Conservation (phyloP, 768 basidiomycete genomes). For the Mycena filopes region DNA sequence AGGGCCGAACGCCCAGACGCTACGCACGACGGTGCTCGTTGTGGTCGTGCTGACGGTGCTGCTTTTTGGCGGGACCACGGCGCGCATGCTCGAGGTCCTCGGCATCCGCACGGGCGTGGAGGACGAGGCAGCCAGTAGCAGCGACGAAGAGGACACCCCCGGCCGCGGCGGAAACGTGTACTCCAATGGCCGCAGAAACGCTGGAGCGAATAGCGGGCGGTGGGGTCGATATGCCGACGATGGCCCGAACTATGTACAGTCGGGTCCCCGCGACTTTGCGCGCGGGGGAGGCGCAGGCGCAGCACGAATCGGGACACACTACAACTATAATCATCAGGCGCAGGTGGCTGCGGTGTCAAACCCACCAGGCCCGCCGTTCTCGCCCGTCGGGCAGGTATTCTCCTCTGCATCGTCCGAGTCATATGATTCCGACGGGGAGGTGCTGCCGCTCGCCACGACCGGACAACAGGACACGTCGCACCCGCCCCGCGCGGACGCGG, state of each 20-base stretch:
- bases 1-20: conserved; percentile 90
- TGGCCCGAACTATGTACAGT: conserved; percentile 50
- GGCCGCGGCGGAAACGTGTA: conserved; percentile 44
- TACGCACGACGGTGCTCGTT: conserved; percentile 93
- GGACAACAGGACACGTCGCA: conserved; percentile 39
- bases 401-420: conserved; percentile 82
- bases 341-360: background rate
- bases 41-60: conserved; percentile 96
- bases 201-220: conserved; percentile 42
- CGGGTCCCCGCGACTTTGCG: conserved; percentile 37
- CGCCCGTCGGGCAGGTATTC: conserved; percentile 54
- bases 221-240: conserved; percentile 60
- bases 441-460: conserved; percentile 78
- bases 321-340: conserved; percentile 74
- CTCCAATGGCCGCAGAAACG: conserved; percentile 44
- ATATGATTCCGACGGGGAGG: conserved; percentile 83
- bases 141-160: conserved; percentile 62
- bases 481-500: conserved; percentile 35
- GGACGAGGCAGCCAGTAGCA: conserved; percentile 79
- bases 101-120: conserved; percentile 96
- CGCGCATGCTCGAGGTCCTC: conserved; percentile 96
- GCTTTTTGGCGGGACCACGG: conserved; percentile 96
- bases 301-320: conserved; percentile 68
- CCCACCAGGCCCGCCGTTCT: conserved; percentile 32
- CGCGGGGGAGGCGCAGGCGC: conserved; percentile 35